phyloP scores from a whole-genome alignment of 768 basidiomycete genomes.

The Tulasnella sp. region DNA sequence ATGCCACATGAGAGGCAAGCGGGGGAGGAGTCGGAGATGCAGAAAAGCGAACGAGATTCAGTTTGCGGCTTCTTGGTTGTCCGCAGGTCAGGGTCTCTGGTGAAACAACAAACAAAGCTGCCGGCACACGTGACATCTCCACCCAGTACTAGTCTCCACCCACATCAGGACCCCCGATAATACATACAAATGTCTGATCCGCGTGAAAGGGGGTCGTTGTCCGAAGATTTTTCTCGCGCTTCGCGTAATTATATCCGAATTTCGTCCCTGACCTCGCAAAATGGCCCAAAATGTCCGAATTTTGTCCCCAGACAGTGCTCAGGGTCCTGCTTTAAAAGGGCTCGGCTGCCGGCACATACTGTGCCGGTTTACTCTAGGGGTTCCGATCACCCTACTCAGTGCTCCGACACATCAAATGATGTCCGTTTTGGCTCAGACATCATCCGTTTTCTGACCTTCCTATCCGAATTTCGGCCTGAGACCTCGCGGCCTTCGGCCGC shows the following conservation, averaged over 20 bases:
- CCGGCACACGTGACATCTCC: no score
- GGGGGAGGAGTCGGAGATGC: no score
- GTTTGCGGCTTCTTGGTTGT: no score
- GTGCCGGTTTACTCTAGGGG: no score
- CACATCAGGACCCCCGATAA: background rate
- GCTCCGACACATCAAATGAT: no score
- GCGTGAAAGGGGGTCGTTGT: background rate
- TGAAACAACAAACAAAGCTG: no score
- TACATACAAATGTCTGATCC: background rate
- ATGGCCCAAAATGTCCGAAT: background rate
- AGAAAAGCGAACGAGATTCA: no score
- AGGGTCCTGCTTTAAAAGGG: background rate
- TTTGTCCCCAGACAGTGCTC: background rate
- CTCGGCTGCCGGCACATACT: no score
- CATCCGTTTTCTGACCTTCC: background rate
- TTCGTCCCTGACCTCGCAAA: background rate
- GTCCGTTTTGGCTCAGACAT: background rate
- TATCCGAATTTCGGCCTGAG: background rate
- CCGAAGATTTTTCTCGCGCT: background rate
- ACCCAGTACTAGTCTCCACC: no score
- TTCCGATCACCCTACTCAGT: no score
- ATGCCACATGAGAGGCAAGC: no score
- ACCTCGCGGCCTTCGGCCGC: background rate
- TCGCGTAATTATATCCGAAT: background rate
- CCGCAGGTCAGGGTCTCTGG: no score